Base-by-base conservation (phyloP, 306 rosid species). In the Rosa multiflora region DNA sequence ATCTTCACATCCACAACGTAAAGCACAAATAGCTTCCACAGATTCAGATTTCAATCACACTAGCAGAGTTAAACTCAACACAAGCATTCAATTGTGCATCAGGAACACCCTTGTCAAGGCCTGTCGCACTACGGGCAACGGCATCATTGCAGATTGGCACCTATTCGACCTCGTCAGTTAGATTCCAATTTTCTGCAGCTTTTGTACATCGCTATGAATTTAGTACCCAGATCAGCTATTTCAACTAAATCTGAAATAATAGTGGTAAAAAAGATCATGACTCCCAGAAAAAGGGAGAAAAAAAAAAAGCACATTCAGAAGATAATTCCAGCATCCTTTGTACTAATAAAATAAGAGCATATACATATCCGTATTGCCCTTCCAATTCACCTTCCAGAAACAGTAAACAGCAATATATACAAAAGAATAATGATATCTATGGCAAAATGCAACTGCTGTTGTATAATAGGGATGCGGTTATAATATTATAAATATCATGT, bases 71-170 rank as follows among this genome's bases (percentile, higher is more conserved):
- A 17, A 15, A 52, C 58, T 52, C 58, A 52, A 17, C 56, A 15
- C 2, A 47, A 20, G 0, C 56, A 8, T 1, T 51, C 4, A 4
- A 15, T 15, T 51, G 56, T 51, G 56, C 56, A 51, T 51, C 56
- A 51, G 11, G 61, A 84, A 90, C 80, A 87, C 91, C 83, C 87
- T 91, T 74, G 91, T 91, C 51, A 89, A 83, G 74, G 91, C 91
- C 76, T 84, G 86, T 79, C 88, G 93, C 97, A 91, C 91, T 82
- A 49, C 91, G 39, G 92, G 2, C 94, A 88, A 88, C 23, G 97
- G 90, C 98, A 93, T 90, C 95, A 90, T 90, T 35, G 97, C 98
- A 12, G 90, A 81, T 53, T 91, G 63, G 63, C 82, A 79, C 79
- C 87, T 86, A 71, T 56, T 20, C 13, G 12, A 7, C 29, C 12